A percentile compares a stretch with the other conserved stretches of the same genome.
Conservation (phyloP, 345 rosid species). For the Camelina hispida region DNA sequence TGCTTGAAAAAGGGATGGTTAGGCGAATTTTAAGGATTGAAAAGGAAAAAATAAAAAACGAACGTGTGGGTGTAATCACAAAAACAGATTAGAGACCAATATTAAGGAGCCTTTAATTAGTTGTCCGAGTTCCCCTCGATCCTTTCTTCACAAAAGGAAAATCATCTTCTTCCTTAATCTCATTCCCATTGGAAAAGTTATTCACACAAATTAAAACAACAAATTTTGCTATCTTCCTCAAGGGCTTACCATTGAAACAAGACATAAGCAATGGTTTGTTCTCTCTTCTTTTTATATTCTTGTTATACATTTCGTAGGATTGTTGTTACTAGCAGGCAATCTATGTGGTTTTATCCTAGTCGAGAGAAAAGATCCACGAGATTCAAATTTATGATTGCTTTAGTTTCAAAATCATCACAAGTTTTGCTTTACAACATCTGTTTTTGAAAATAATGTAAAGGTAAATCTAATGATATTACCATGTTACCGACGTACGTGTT, state of each 20-base stretch:
- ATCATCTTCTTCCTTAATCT: conserved; percentile 22
- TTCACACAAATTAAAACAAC: conserved; percentile 17
- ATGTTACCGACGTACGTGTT: conserved; percentile 9
- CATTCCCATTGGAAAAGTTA: conserved; percentile 14
- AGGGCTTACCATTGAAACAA: conserved; percentile 15
- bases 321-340: neutral
- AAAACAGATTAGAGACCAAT: conserved; percentile 30
- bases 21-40: conserved; percentile 30
- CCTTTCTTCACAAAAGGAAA: conserved; percentile 37
- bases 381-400: neutral
- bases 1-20: conserved; percentile 39
- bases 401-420: conserved; percentile 3
- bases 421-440: neutral
- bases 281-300: conserved; percentile 6
- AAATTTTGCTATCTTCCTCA: conserved; percentile 11
- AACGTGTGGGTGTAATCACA: conserved; percentile 35
- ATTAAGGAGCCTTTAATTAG: conserved; percentile 15
- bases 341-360: neutral
- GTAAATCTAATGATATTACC: neutral
- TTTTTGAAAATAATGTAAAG: neutral
- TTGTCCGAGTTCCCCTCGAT: conserved; percentile 43
- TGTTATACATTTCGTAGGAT: neutral
- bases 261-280: conserved; percentile 41
- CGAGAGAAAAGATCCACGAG: neutral
- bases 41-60: conserved; percentile 17